A percentile compares a stretch with the other conserved stretches of the same genome.
Evolutionary conservation across 2,329 filamentous ascomycete genomes (phyloP).

Genomic region (Epichloe hybrida): DNA sequence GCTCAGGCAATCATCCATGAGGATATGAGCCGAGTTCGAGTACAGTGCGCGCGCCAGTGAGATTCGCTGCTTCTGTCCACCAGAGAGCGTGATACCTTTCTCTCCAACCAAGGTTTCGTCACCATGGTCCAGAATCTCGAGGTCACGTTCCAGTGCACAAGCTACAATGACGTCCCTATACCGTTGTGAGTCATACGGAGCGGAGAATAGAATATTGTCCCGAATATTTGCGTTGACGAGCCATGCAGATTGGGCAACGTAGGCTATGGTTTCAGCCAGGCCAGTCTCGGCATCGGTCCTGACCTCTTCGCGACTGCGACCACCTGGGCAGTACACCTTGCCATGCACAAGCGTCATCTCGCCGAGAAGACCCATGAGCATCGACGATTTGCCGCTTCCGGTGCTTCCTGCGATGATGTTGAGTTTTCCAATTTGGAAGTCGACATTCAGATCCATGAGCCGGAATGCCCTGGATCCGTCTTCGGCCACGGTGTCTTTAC

Average conservation of each 20-base stretch:
- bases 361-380: conserved; percentile 89
- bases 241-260: conserved; percentile 95
- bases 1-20: conserved; percentile 90
- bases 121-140: conserved; percentile 83
- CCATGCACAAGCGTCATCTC: conserved; percentile 87
- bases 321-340: conserved; percentile 72
- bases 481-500: conserved; percentile 43
- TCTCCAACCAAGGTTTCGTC: conserved; percentile 92
- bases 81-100: conserved; percentile 92
- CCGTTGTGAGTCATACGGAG: conserved; percentile 63
- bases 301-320: conserved; percentile 73
- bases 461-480: conserved; percentile 65
- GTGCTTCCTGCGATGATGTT: conserved; percentile 91
- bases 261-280: conserved; percentile 83
- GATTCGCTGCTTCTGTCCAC: conserved; percentile 94
- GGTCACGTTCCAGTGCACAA: conserved; percentile 79
- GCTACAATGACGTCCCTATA: conserved; percentile 83
- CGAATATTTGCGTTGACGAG: conserved; percentile 90
- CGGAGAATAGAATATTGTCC: conserved; percentile 88
- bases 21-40: conserved; percentile 77
- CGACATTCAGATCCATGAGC: conserved; percentile 68
- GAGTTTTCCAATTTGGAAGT: conserved; percentile 73
- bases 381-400: conserved; percentile 86
- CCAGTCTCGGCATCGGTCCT: conserved; percentile 69
- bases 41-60: conserved; percentile 96